These are phyloP conservation scores for Rhodotorula mucilaginosa DNA, from an alignment of 1,284 basidiomycete species.

Conservation along the genomic window DNA sequence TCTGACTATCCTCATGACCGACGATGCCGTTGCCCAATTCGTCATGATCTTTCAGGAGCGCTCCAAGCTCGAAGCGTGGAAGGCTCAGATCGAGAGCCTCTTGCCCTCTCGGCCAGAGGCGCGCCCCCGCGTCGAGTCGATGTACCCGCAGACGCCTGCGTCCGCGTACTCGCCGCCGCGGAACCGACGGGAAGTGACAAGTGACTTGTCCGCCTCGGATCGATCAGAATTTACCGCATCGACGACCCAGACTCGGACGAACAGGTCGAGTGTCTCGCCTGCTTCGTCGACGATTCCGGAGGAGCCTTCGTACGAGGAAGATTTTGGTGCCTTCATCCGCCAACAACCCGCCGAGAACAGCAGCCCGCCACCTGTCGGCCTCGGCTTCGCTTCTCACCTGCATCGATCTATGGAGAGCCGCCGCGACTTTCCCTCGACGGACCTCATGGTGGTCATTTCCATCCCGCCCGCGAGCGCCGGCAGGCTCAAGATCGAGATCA, in stretches of 20 bases:
- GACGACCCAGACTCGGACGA: constrained; percentile 25
- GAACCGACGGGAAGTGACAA: neutral
- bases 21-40: constrained; percentile 86
- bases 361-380: neutral
- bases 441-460: constrained; percentile 87
- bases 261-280: constrained; percentile 24
- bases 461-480: constrained; percentile 68
- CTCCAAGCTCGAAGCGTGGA: constrained; percentile 85
- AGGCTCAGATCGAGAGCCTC: constrained; percentile 68
- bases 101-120: constrained; percentile 53
- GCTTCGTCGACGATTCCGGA: constrained; percentile 21
- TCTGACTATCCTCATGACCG: constrained; percentile 48
- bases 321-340: constrained; percentile 16
- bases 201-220: constrained; percentile 16
- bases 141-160: constrained; percentile 6
- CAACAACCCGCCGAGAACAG: neutral
- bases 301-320: constrained; percentile 14
- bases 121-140: constrained; percentile 44
- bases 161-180: neutral
- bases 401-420: neutral
- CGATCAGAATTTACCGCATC: constrained; percentile 14
- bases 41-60: constrained; percentile 89
- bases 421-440: constrained; percentile 63
- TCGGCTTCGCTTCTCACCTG: neutral
- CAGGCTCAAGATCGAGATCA: constrained; percentile 78